These are phyloP conservation scores for Brassica cretica DNA, from an alignment of 345 rosid species.

Conservation along the genomic window DNA sequence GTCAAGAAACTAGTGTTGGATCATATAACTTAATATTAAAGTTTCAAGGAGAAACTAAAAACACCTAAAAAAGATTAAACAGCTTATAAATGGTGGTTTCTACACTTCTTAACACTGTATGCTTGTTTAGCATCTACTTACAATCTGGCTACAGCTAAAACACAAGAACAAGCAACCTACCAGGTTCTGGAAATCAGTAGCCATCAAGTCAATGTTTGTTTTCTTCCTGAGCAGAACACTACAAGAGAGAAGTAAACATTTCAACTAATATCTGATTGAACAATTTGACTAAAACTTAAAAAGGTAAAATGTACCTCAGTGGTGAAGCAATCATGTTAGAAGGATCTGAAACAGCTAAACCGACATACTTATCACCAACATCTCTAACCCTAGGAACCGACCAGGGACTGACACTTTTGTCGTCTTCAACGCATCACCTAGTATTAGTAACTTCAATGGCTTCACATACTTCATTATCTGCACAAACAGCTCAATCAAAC, in stretches of 20 bases:
- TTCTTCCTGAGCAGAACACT: conserved; percentile 80
- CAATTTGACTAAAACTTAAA: not conserved
- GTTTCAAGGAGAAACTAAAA: not conserved
- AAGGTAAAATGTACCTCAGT: conserved; percentile 44
- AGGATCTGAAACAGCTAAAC: conserved; percentile 68
- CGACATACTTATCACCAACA: conserved; percentile 87
- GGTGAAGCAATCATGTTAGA: conserved; percentile 57
- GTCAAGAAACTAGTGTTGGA: conserved; percentile 21
- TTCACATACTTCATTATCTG: conserved; percentile 68
- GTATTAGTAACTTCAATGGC: conserved; percentile 58
- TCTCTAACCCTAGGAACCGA: conserved; percentile 86
- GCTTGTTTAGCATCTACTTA: too few species aligned
- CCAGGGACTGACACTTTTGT: conserved; percentile 38
- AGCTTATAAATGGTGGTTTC: not conserved
- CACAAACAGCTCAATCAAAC: not conserved
- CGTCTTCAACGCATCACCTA: conserved; percentile 49
- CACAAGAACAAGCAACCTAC: conserved; percentile 40
- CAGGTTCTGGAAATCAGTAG: conserved; percentile 63
- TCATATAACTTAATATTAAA: not conserved
- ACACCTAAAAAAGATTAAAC: not conserved
- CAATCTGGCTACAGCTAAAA: not conserved
- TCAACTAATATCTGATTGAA: not conserved
- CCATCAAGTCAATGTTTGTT: conserved; percentile 63
- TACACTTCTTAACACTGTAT: not conserved
- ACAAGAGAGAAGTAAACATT: conserved; percentile 11